Evolutionary conservation across 352 stramenopile genomes (phyloP).

Genomic region (Pythium guiyangense): DNA sequence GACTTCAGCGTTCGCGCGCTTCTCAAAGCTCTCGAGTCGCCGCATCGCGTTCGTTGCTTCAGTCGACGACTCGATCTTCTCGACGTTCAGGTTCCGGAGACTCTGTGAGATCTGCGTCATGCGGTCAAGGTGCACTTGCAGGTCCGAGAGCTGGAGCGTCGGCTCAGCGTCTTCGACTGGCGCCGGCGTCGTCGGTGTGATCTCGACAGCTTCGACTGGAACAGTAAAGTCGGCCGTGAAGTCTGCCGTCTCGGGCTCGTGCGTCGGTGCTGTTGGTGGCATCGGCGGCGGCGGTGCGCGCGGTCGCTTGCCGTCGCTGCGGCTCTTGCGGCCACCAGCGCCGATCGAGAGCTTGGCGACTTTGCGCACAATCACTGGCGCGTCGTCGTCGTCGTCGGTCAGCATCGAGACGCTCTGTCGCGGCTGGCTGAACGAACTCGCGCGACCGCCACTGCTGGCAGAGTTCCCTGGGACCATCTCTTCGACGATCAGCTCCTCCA

Average conservation of each 20-base stretch:
- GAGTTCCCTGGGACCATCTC: slow-evolving; percentile 37
- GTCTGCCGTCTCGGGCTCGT: slow-evolving; percentile 17
- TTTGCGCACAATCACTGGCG: slow-evolving; percentile 45
- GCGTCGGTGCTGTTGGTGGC: slow-evolving; percentile 10
- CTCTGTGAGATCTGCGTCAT: slow-evolving; percentile 73
- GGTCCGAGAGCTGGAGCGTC: slow-evolving; percentile 51
- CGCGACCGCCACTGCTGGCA: neutral
- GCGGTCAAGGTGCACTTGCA: slow-evolving; percentile 68
- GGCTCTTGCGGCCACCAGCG: slow-evolving; percentile 29
- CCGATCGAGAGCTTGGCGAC: slow-evolving; percentile 39
- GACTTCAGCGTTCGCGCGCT: slow-evolving; percentile 42
- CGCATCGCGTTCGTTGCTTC: slow-evolving; percentile 42
- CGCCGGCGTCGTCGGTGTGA: neutral
- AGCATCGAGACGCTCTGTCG: slow-evolving; percentile 11
- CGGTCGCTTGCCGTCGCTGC: slow-evolving; percentile 8
- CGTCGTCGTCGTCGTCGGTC: slow-evolving; percentile 16
- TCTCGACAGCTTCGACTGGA: slow-evolving; percentile 4
- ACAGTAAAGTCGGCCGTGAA: slow-evolving; percentile 19
- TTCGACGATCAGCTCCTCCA: slow-evolving; percentile 49
- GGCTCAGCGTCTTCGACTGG: slow-evolving; percentile 7
- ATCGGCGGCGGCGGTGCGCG: slow-evolving; percentile 7
- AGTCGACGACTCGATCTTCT: slow-evolving; percentile 39
- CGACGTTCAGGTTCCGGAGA: slow-evolving; percentile 37
- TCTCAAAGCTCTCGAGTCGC: slow-evolving; percentile 44
- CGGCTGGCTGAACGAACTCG: slow-evolving; percentile 16